phyloP scores from a whole-genome alignment of 345 rosid species.

The Microthlaspi erraticum region DNA sequence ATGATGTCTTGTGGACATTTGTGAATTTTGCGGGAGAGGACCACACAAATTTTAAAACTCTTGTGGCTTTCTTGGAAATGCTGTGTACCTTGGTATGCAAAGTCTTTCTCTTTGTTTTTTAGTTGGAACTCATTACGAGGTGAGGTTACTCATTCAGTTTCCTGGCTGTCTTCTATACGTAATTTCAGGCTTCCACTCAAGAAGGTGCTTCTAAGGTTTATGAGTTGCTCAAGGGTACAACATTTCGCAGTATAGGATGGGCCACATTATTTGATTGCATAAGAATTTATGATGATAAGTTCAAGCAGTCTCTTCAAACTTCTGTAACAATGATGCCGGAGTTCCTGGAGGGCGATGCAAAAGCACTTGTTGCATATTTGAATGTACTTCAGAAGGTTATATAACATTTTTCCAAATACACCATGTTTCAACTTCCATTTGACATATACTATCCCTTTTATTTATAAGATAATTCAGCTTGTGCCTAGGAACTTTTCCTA shows the following conservation, averaged over 20 bases:
- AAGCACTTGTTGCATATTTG: constrained; percentile 95
- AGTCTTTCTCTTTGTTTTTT: constrained; percentile 28
- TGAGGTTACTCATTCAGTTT: constrained; percentile 22
- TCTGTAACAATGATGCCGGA: constrained; percentile 91
- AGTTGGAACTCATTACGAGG: constrained; percentile 2
- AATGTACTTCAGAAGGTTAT: constrained; percentile 91
- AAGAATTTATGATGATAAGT: constrained; percentile 84
- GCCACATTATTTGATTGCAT: constrained; percentile 88
- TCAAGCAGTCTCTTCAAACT: constrained; percentile 85
- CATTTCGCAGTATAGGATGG: constrained; percentile 95
- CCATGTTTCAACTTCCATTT: constrained; percentile 18
- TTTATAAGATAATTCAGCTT: not conserved
- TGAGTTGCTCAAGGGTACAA: constrained; percentile 86
- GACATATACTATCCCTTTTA: not conserved
- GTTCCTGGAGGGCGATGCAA: constrained; percentile 93
- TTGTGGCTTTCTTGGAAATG: constrained; percentile 95
- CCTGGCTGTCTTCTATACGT: constrained; percentile 34
- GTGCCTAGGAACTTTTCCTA: constrained; percentile 4
- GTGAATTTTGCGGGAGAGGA: constrained; percentile 98
- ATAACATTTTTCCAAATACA: constrained; percentile 27
- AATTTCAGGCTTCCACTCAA: constrained; percentile 81
- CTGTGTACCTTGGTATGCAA: constrained; percentile 85
- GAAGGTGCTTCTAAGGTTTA: constrained; percentile 93
- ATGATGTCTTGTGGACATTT: constrained; percentile 97
- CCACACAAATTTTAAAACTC: constrained; percentile 92